phyloP scores from a whole-genome alignment of 2,329 filamentous ascomycete genomes.

The Trichoderma semiorbis region DNA sequence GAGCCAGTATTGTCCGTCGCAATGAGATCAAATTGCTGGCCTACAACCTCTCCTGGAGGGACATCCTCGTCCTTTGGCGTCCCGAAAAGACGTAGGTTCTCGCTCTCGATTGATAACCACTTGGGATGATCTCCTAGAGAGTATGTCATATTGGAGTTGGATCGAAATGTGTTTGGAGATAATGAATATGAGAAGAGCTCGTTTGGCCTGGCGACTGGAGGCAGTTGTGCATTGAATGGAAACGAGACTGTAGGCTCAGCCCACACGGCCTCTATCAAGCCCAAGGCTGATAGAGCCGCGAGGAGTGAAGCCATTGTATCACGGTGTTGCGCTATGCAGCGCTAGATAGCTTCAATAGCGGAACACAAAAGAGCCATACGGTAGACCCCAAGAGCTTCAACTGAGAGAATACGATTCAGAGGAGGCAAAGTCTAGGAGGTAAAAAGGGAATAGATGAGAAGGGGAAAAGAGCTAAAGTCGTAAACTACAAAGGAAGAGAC shows the following conservation, averaged over 20 bases:
- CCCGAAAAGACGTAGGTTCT: slow-evolving; percentile 64
- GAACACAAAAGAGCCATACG: background rate
- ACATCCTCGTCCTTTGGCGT: slow-evolving; percentile 58
- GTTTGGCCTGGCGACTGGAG: slow-evolving; percentile 69
- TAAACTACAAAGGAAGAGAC: slow-evolving; percentile 7
- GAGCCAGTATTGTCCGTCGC: slow-evolving; percentile 66
- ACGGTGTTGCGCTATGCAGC: slow-evolving; percentile 22
- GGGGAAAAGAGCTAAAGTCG: slow-evolving; percentile 4
- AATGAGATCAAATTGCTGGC: slow-evolving; percentile 60
- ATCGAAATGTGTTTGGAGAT: slow-evolving; percentile 69
- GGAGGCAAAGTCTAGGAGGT: background rate
- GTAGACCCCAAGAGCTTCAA: background rate
- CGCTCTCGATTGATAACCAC: slow-evolving; percentile 72
- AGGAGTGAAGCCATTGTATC: slow-evolving; percentile 31
- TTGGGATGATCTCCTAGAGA: slow-evolving; percentile 60
- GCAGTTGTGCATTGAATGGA: slow-evolving; percentile 81
- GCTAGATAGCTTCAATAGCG: slow-evolving; percentile 20
- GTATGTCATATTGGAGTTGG: slow-evolving; percentile 63
- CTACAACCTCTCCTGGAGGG: slow-evolving; percentile 50
- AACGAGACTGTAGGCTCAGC: slow-evolving; percentile 52
- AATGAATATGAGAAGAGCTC: slow-evolving; percentile 69
- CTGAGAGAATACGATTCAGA: background rate
- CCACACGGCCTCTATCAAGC: slow-evolving; percentile 30
- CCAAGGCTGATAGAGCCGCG: slow-evolving; percentile 27
- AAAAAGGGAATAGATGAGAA: slow-evolving; percentile 5